Base-by-base conservation (phyloP, 2,329 filamentous ascomycete genomes). In the Xylaria sp. region DNA sequence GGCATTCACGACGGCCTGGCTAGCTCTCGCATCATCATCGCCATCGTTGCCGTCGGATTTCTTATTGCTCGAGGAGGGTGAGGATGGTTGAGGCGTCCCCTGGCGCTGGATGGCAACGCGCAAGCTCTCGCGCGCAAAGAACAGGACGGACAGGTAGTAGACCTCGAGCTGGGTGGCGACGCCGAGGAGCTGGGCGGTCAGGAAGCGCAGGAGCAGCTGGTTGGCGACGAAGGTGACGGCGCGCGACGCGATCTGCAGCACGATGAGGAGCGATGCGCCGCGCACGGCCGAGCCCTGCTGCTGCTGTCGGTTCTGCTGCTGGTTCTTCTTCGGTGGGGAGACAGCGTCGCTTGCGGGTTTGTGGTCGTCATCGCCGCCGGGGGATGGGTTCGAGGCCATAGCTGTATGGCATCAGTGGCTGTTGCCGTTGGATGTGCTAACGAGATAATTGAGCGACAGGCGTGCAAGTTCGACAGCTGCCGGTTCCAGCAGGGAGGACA, bases 21-120 rank as follows among this genome's bases (percentile, higher is more conserved):
- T 77, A 54, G 77, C 78, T 49, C 66, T 69, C 62, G 56, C 67
- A 47, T 62, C 46, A 37, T 58, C 44, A 60, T 63, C 34, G 34
- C 59, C 69, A 37, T 45, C 53, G 19, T 50, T 58, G 49, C 65
- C 47, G 45, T 63, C 55, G 47, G 9, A 42, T 11, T 44, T 21
- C 19, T 54, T 54, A 4, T 61, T 62, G n/a, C 63, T 59, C 39
- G 26, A 51, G 39, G 60, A 60, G 48, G 45, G 50, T 13, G 58
- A 60, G n/a, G 72, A n/a, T n/a, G 69, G n/a, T 72, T 62, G 13
- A n/a, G n/a, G n/a, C n/a, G n/a, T n/a, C n/a, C 77, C 75, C 63
- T 92, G 89, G 47, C 94, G 83, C 73, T 97, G 93, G 34, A 96
- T 84, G 21, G 93, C 92, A n/a, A 96, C 88, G 16, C 94, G 88